These are phyloP conservation scores for Melanopsichium pennsylvanicum DNA, from an alignment of 1,284 basidiomycete genomes.

Conservation along the genomic window DNA sequence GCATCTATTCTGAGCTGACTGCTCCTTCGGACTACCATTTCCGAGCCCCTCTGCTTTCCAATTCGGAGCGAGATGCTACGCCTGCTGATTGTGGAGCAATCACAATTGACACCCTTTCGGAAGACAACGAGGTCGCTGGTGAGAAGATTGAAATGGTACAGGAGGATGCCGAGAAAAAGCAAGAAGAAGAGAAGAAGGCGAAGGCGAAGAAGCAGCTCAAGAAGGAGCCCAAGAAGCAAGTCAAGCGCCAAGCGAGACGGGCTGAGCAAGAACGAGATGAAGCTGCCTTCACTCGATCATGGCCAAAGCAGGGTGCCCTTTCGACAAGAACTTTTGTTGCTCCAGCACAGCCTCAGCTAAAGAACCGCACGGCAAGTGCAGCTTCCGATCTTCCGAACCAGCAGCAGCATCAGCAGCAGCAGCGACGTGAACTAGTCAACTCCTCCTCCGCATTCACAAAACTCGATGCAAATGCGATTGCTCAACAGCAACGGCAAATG, in stretches of 20 bases:
- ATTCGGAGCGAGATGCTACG: not conserved
- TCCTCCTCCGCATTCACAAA: no score
- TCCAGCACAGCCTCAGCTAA: no score
- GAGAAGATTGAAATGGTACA: not conserved
- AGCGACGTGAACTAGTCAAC: not conserved
- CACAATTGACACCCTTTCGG: slow-evolving; percentile 3
- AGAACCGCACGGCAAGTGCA: not conserved
- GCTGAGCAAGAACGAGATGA: slow-evolving; percentile 12
- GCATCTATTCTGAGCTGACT: slow-evolving; percentile 42
- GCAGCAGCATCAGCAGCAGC: no score
- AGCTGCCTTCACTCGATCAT: not conserved
- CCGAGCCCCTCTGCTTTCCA: slow-evolving; percentile 29
- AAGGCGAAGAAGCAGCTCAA: slow-evolving; percentile 14
- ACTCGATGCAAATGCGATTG: not conserved
- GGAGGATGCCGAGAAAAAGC: not conserved
- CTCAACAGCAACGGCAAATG: slow-evolving; percentile 6
- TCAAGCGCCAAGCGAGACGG: slow-evolving; percentile 17
- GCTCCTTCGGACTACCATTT: slow-evolving; percentile 40
- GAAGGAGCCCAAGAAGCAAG: slow-evolving; percentile 25
- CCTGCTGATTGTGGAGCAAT: slow-evolving; percentile 10
- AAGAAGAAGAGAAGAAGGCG: slow-evolving; percentile 11
- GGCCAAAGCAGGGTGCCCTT: not conserved
- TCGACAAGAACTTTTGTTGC: no score
- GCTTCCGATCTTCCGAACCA: not conserved
- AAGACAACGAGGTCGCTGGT: not conserved